Conservation (phyloP, 2,329 filamentous ascomycete species). For the Pseudocercospora ulei region DNA sequence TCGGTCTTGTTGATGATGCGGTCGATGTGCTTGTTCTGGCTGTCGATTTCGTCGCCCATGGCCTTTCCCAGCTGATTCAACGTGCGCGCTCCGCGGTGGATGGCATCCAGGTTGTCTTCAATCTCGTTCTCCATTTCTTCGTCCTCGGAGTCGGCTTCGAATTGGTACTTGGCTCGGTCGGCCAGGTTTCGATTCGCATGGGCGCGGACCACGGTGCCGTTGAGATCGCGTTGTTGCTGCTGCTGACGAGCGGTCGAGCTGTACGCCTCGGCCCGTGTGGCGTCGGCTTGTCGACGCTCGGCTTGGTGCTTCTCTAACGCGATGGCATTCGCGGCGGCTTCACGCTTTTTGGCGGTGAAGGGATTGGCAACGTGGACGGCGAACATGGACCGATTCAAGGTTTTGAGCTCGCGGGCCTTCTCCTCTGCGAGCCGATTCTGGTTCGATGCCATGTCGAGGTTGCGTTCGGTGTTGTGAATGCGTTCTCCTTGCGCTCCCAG, state of each 20-base stretch:
- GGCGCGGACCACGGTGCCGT: slow-evolving; percentile 43
- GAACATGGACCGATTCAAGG: slow-evolving; percentile 83
- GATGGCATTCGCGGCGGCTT: slow-evolving; percentile 52
- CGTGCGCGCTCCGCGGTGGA: slow-evolving; percentile 54
- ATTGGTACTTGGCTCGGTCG: slow-evolving; percentile 63
- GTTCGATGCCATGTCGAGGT: slow-evolving; percentile 64
- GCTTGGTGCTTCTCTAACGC: slow-evolving; percentile 56
- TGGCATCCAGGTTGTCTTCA: slow-evolving; percentile 42
- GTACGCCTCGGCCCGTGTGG: slow-evolving; percentile 48
- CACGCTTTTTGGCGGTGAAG: slow-evolving; percentile 58
- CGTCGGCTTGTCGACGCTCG: slow-evolving; percentile 50
- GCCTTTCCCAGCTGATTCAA: slow-evolving; percentile 65
- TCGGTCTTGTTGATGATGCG: slow-evolving; percentile 63
- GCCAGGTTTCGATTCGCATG: slow-evolving; percentile 46
- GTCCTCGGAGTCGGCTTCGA: slow-evolving; percentile 64
- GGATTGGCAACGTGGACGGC: slow-evolving; percentile 44
- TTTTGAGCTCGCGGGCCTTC: slow-evolving; percentile 72
- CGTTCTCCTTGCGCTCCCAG: slow-evolving; percentile 71
- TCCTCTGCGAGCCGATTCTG: slow-evolving; percentile 69
- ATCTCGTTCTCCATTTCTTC: slow-evolving; percentile 50
- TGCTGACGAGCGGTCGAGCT: slow-evolving; percentile 51
- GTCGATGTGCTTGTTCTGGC: slow-evolving; percentile 68
- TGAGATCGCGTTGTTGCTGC: slow-evolving; percentile 49
- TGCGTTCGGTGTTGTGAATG: slow-evolving; percentile 71
- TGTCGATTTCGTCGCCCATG: slow-evolving; percentile 64